Evolutionary conservation across 768 basidiomycete genomes (phyloP), one percentile per base, ranked within the genome.

Genomic region (Termitomyces sp.): DNA sequence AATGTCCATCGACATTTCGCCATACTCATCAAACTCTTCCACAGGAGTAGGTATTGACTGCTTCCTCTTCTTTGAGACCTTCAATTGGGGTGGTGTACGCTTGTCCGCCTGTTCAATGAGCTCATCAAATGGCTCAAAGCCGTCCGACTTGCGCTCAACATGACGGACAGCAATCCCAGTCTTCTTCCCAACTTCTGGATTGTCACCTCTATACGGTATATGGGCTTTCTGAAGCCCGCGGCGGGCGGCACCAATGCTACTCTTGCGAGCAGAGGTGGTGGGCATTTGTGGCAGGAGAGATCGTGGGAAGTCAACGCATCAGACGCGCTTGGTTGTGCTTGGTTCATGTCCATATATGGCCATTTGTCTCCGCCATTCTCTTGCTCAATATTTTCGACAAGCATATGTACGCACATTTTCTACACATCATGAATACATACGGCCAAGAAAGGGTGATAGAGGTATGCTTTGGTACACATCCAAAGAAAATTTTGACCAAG

Each of bases 51-150:
- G 61, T 0, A 68, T 58, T 2, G 75, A 72, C n/a, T 77, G 67
- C 63, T 78, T 82, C 65, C 76, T 82, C 75, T 75, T 84, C 67
- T 73, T 77, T 4, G 71, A 31, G 16, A 58, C 73, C 65, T 82
- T 82, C 20, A 81, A 76, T 46, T 74, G 76, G 20, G 85, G 86
- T 2, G 85, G 88, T 5, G 85, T 79, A n/a, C 82, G 76, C 51
- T 79, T 79, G 72, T 88, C 87, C 2, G 81, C 88, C 65, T 89
- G 87, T 53, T 80, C 78, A 48, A 92, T 58, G 51, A 93, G 68
- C 66, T 90, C 81, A 57, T 88, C 88, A 69, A 92, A 92, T 0
- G 85, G 87, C 69, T 93, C 90, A 68, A 92, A 91, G 31, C 89
- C 91, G 70, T 91, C 91, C 27, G 88, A 88, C 68, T 82, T 84